Conservation (phyloP, 2,329 filamentous ascomycete genomes). For the Reticulascus tulasneorum region DNA sequence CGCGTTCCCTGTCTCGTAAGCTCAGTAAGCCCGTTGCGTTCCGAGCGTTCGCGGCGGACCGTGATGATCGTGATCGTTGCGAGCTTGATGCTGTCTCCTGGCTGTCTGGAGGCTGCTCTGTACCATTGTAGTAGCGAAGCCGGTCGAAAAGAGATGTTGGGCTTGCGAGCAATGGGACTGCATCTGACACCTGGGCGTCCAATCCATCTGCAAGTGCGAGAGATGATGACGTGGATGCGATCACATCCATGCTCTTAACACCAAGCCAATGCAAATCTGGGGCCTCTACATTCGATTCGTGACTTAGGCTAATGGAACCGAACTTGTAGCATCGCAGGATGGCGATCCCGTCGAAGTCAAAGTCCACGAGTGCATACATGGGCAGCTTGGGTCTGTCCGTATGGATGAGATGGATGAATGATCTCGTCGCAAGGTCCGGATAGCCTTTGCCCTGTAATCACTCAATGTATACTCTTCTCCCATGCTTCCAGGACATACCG, state of each 20-base stretch:
- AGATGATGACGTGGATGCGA: no score
- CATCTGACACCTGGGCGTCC: no score
- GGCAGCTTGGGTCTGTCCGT: conserved; percentile 44
- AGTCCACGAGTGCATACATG: conserved; percentile 66
- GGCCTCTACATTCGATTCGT: conserved; percentile 51
- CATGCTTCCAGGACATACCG: conserved; percentile 49
- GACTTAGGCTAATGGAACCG: conserved; percentile 59
- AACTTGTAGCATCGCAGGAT: conserved; percentile 72
- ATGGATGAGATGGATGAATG: conserved; percentile 56
- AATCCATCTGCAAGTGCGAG: no score
- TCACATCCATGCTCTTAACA: conserved; percentile 41
- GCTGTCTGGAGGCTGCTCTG: no score
- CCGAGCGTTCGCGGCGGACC: background rate
- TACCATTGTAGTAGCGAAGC: no score
- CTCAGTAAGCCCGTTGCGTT: conserved; percentile 41
- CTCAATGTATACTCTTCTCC: no score
- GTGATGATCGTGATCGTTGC: background rate
- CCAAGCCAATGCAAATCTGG: conserved; percentile 63
- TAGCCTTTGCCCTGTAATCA: conserved; percentile 78
- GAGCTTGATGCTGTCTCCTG: no score
- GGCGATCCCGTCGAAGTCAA: conserved; percentile 70
- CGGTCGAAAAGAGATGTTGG: no score
- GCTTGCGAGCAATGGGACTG: no score
- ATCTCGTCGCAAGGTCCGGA: conserved; percentile 68
- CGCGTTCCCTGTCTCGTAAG: conserved; percentile 54